Evolutionary conservation across 768 basidiomycete species (phyloP).

Genomic region (Crepidotus variabilis): DNA sequence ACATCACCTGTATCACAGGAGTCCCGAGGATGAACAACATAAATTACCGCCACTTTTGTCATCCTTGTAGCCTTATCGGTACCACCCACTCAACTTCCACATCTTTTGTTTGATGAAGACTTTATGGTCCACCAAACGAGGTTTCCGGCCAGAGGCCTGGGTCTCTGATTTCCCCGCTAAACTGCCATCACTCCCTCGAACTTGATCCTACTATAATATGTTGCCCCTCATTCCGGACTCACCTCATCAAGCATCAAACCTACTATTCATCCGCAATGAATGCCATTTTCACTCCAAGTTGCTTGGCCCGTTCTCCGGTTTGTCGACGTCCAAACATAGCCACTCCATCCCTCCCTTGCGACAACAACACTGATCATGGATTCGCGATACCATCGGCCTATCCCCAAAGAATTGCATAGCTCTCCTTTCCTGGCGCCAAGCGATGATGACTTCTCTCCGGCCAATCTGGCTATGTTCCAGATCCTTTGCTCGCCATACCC

Average conservation of each 20-base stretch:
- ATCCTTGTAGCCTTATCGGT: not conserved
- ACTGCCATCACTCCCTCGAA: not conserved
- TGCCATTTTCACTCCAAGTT: not conserved
- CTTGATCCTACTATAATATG: not conserved
- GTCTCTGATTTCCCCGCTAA: not conserved
- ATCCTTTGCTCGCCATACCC: slow-evolving; percentile 12
- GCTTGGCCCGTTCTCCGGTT: not conserved
- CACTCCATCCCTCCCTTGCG: not conserved
- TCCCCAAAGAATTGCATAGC: slow-evolving; percentile 19
- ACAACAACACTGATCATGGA: slow-evolving; percentile 3
- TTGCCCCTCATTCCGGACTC: slow-evolving; percentile 10
- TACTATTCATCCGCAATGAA: slow-evolving; percentile 13
- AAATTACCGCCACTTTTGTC: not conserved
- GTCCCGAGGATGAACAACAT: not conserved
- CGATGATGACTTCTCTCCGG: slow-evolving; percentile 28
- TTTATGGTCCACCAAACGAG: not conserved
- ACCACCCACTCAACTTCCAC: not conserved
- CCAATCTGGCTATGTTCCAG: slow-evolving; percentile 19
- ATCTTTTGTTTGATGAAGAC: not conserved
- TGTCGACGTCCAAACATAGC: not conserved
- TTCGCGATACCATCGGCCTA: slow-evolving; percentile 12
- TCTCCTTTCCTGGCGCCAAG: slow-evolving; percentile 32
- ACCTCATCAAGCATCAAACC: slow-evolving; percentile 14
- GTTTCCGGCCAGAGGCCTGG: too few relatives aligned
- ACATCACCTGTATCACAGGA: not conserved